Conservation (phyloP, 78 protist species). For the Dictyostelium firmibasis region DNA sequence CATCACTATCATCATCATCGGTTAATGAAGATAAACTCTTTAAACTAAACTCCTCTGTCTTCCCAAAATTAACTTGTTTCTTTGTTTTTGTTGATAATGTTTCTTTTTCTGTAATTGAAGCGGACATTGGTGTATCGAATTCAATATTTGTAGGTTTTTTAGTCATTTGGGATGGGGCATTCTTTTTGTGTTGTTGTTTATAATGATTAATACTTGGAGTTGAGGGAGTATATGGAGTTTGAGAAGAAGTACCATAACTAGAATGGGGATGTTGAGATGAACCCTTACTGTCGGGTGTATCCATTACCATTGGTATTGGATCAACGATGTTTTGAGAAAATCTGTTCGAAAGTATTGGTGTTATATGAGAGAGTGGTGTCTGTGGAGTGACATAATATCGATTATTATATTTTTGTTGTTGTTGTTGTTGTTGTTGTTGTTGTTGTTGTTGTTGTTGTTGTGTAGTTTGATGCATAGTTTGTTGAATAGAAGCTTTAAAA, state of each 20-base stretch:
- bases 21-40: not conserved
- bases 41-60: not conserved
- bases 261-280: not conserved
- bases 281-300: constrained; percentile 1
- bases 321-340: not conserved
- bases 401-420: not conserved
- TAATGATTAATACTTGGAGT: not conserved
- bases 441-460: constrained; percentile 24
- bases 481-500: not conserved
- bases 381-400: constrained; percentile 23
- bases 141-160: not conserved
- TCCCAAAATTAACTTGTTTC: constrained; percentile 61
- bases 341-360: constrained; percentile 20
- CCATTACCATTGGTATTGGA: constrained; percentile 49
- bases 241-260: not conserved
- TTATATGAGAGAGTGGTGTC: constrained; percentile 29
- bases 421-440: not conserved
- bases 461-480: not conserved
- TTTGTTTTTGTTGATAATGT: not conserved
- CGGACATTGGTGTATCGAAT: not conserved
- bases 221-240: not conserved
- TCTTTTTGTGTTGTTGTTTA: not conserved
- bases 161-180: not conserved
- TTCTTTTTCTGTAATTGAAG: not conserved
- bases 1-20: constrained; percentile 9